These are phyloP conservation scores for Pyricularia sp. DNA, from an alignment of 2,329 filamentous ascomycete genomes.

Conservation along the genomic window DNA sequence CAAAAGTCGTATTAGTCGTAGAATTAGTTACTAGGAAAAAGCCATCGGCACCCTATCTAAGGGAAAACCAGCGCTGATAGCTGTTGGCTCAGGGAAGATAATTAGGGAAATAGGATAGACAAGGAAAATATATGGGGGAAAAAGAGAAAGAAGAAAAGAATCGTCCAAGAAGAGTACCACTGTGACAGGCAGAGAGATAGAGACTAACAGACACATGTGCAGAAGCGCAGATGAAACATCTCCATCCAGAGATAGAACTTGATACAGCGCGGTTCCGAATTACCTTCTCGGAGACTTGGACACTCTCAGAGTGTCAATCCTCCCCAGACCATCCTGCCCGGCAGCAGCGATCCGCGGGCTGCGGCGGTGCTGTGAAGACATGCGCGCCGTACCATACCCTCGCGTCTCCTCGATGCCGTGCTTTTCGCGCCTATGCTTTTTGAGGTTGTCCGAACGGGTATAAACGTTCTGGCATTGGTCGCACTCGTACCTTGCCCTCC, in stretches of 20 bases:
- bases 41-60: background rate
- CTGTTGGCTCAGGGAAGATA: background rate
- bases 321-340: background rate
- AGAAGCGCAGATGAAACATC: background rate
- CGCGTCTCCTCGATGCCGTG: background rate
- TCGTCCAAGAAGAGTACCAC: background rate
- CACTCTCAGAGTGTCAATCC: background rate
- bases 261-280: background rate
- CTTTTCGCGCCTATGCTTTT: slow-evolving; percentile 15
- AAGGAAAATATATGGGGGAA: background rate
- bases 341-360: background rate
- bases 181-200: too few relatives aligned
- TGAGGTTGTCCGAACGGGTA: slow-evolving; percentile 16
- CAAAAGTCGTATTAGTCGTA: background rate
- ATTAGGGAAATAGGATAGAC: background rate
- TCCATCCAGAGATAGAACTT: background rate
- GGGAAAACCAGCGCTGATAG: background rate
- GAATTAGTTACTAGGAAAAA: background rate
- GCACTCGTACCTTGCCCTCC: slow-evolving; percentile 14
- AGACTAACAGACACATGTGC: too few relatives aligned
- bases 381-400: background rate
- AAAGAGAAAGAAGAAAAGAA: background rate
- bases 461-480: slow-evolving; percentile 16
- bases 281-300: background rate
- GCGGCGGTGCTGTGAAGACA: background rate